Conservation (phyloP, 1,284 basidiomycete species). For the Dichomitus squalens region DNA sequence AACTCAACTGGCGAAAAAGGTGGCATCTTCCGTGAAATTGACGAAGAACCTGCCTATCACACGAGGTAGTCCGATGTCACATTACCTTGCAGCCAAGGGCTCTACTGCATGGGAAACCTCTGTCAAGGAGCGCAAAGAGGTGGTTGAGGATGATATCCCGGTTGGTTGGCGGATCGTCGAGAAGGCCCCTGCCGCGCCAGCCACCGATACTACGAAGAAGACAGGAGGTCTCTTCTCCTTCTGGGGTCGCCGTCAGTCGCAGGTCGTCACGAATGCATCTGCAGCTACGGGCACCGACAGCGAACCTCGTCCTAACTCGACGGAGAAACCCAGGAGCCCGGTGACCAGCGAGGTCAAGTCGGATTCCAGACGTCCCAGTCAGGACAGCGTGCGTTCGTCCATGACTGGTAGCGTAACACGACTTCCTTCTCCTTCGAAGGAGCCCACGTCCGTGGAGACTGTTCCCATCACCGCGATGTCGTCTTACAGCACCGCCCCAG, state of each 20-base stretch:
- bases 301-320: constrained; percentile 7
- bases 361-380: constrained; percentile 22
- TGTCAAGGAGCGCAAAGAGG: constrained; percentile 54
- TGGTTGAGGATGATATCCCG: constrained; percentile 55
- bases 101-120: constrained; percentile 73
- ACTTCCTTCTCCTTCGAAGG: constrained; percentile 8
- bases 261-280: constrained; percentile 4
- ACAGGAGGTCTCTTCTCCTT: constrained; percentile 64
- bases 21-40: constrained; percentile 59
- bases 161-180: constrained; percentile 68
- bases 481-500: constrained; percentile 29
- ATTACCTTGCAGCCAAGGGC: constrained; percentile 66
- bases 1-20: constrained; percentile 56
- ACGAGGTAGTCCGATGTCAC: constrained; percentile 61
- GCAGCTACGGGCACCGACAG: background rate
- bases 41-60: constrained; percentile 59
- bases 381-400: constrained; percentile 24
- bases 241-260: constrained; percentile 52
- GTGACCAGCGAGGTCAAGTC: constrained; percentile 8
- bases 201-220: constrained; percentile 44
- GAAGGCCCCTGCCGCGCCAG: constrained; percentile 35
- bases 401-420: constrained; percentile 8
- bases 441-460: constrained; percentile 11
- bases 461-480: constrained; percentile 13
- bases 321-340: constrained; percentile 18